phyloP scores from a whole-genome alignment of 2,329 filamentous ascomycete species.

The Aspergillus ochraceus region DNA sequence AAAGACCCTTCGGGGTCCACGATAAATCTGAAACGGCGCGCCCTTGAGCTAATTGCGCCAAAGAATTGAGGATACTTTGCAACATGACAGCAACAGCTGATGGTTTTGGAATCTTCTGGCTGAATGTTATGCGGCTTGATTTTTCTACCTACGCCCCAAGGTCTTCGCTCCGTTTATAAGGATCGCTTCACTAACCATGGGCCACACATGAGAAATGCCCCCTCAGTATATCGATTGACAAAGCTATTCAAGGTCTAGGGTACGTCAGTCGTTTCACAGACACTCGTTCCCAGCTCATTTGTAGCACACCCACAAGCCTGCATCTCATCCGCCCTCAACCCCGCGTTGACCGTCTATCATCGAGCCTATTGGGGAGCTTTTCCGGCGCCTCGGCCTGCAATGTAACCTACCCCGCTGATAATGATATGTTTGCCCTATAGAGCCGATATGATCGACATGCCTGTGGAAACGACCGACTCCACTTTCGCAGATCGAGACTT shows the following conservation, averaged over 20 bases:
- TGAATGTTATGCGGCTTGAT: too few species aligned
- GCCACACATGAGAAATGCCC: too few species aligned
- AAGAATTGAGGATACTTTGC: background rate
- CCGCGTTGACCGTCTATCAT: background rate
- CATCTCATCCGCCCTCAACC: background rate
- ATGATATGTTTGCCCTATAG: background rate
- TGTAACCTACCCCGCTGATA: background rate
- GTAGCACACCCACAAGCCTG: background rate
- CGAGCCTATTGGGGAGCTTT: background rate
- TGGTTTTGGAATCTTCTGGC: too few species aligned
- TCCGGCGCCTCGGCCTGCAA: background rate
- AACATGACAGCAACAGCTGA: background rate
- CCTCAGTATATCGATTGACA: too few species aligned
- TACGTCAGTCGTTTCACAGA: too few species aligned
- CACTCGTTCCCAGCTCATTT: background rate
- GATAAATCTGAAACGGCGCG: background rate
- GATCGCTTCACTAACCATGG: background rate
- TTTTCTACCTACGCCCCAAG: too few species aligned
- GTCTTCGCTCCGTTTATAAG: background rate
- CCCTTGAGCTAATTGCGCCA: background rate
- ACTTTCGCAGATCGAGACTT: too few species aligned
- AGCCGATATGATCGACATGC: background rate
- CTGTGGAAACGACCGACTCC: too few species aligned
- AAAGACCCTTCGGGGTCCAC: background rate
- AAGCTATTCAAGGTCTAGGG: too few species aligned